Evolutionary conservation across 176 grass and related monocot species (phyloP).

Genomic region (Aechmea fasciata): DNA sequence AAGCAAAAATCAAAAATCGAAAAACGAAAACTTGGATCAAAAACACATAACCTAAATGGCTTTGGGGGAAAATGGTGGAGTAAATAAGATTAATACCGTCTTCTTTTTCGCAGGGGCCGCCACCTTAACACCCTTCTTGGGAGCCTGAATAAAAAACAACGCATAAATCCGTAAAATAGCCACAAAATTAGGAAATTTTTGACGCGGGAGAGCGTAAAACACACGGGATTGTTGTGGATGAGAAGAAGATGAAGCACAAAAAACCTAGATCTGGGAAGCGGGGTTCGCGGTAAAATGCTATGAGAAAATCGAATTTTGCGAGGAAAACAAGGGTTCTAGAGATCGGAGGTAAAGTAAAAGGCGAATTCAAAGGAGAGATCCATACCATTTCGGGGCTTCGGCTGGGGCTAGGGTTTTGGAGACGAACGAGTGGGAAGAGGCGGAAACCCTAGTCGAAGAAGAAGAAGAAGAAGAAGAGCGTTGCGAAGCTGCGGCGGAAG

Average conservation of each 20-base stretch:
- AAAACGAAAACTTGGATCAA: not conserved
- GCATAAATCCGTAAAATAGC: not conserved
- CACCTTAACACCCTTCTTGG: constrained; percentile 27
- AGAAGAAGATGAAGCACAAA: not conserved
- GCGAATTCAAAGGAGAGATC: not conserved
- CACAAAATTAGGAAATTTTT: not conserved
- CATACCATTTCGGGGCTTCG: constrained; percentile 13
- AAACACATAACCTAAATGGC: not conserved
- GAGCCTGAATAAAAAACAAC: constrained; percentile 10
- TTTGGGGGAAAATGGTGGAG: not conserved
- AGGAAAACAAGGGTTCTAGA: not conserved
- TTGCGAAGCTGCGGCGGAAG: not conserved
- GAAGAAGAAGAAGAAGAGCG: not conserved
- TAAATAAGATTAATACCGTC: not conserved
- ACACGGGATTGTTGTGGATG: too few relatives aligned
- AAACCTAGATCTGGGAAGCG: not conserved
- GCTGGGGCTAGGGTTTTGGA: not conserved
- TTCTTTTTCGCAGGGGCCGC: constrained; percentile 22
- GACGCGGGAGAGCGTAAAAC: too few relatives aligned
- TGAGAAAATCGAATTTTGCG: not conserved
- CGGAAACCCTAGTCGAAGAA: constrained; percentile 9
- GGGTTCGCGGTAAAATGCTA: not conserved
- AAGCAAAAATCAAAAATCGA: not conserved
- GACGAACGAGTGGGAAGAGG: not conserved
- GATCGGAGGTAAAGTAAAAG: too few relatives aligned